Conservation (phyloP, 805 yeast species). For the Monosporozyma servazzii region DNA sequence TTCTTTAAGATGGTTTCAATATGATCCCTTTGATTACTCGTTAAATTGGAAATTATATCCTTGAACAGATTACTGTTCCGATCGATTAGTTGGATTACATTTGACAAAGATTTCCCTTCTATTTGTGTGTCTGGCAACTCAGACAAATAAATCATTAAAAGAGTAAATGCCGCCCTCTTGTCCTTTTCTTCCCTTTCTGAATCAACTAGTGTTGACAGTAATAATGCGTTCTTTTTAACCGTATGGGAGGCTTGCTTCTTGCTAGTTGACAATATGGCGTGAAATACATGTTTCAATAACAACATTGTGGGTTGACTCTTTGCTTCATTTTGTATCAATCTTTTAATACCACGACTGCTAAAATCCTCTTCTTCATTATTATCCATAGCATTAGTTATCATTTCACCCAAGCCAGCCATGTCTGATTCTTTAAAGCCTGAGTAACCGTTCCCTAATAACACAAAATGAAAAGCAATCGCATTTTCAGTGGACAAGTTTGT, state of each 20-base stretch:
- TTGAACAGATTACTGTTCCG: background rate
- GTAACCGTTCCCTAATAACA: slow-evolving; percentile 33
- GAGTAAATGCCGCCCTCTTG: background rate
- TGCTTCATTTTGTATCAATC: slow-evolving; percentile 35
- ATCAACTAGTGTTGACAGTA: background rate
- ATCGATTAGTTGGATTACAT: background rate
- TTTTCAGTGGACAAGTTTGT: slow-evolving; percentile 25
- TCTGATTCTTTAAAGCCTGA: slow-evolving; percentile 31
- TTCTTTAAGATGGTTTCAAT: slow-evolving; percentile 31
- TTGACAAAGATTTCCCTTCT: background rate
- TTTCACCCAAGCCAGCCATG: slow-evolving; percentile 28
- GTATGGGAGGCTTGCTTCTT: background rate
- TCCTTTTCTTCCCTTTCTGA: background rate
- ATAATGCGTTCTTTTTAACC: background rate
- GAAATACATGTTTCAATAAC: background rate
- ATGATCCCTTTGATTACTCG: background rate
- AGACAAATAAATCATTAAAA: background rate
- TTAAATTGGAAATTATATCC: background rate
- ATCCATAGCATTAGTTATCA: slow-evolving; percentile 31
- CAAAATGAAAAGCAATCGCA: slow-evolving; percentile 34
- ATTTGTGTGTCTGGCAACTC: background rate
- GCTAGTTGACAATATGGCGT: background rate
- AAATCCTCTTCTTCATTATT: slow-evolving; percentile 32
- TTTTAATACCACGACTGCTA: slow-evolving; percentile 53
- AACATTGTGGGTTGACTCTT: background rate